phyloP scores from a whole-genome alignment of 768 basidiomycete genomes.

The Lactifluus volemus region DNA sequence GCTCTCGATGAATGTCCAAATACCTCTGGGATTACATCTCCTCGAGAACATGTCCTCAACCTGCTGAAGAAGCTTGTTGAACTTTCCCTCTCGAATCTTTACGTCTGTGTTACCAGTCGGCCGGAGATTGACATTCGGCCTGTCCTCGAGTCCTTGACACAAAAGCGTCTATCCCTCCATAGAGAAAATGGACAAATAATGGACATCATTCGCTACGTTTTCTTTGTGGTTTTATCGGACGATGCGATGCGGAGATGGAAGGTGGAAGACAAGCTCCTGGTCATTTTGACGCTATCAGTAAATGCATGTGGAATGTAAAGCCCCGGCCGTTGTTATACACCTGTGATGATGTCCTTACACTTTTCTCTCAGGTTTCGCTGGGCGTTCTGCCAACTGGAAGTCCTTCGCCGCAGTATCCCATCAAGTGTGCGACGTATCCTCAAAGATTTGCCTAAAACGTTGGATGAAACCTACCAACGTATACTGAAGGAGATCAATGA shows the following conservation, averaged over 20 bases:
- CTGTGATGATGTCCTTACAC: too few relatives aligned
- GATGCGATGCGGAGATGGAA: too few relatives aligned
- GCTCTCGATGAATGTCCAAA: neutral
- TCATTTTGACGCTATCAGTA: too few relatives aligned
- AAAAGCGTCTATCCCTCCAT: too few relatives aligned
- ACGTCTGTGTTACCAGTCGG: constrained; percentile 1
- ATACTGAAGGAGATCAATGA: neutral
- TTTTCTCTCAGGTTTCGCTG: too few relatives aligned
- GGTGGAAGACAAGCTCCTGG: too few relatives aligned
- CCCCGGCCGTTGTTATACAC: too few relatives aligned
- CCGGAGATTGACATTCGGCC: neutral
- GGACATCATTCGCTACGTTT: neutral
- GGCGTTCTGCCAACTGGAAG: too few relatives aligned
- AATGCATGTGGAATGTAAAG: too few relatives aligned
- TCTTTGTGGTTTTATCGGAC: neutral
- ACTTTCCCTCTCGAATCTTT: neutral
- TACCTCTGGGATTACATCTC: neutral
- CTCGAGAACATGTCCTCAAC: neutral
- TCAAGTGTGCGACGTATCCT: neutral
- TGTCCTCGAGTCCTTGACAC: neutral
- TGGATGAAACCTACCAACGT: neutral
- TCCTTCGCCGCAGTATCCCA: too few relatives aligned
- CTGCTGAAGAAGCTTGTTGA: neutral
- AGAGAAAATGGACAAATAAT: neutral
- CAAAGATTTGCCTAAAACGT: neutral